phyloP scores from a whole-genome alignment of 805 yeast genomes.

The Yamadazyma kitorensis region DNA sequence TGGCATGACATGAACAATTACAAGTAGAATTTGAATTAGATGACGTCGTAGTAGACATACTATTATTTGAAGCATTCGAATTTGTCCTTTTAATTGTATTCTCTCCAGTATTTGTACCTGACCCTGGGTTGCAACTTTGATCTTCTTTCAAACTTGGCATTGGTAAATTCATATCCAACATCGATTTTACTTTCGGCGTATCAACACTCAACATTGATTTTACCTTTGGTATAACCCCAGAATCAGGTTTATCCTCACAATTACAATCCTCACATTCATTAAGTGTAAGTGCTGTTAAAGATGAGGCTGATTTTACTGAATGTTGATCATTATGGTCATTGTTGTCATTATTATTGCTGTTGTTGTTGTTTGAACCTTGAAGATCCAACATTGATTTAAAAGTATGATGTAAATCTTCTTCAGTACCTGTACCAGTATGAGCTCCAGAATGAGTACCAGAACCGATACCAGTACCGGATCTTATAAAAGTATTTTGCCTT shows the following conservation, averaged over 20 bases:
- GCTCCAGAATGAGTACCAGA: slow-evolving; percentile 25
- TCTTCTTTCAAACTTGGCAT: slow-evolving; percentile 7
- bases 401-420: slow-evolving; percentile 7
- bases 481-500: slow-evolving; percentile 26
- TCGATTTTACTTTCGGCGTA: slow-evolving; percentile 21
- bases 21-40: neutral
- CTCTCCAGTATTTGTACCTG: neutral
- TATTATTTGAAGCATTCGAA: too few species aligned
- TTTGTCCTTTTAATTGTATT: too few species aligned
- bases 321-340: slow-evolving; percentile 3
- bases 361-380: slow-evolving; percentile 10
- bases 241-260: too few species aligned
- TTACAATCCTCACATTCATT: neutral
- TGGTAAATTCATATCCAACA: slow-evolving; percentile 23
- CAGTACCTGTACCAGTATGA: slow-evolving; percentile 16
- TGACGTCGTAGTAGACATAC: neutral
- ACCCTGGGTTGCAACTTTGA: neutral
- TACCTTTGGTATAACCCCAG: too few species aligned
- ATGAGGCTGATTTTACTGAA: slow-evolving; percentile 14
- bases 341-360: slow-evolving; percentile 4
- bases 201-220: slow-evolving; percentile 2
- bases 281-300: slow-evolving; percentile 8
- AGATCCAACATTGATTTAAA: slow-evolving; percentile 40
- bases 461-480: too few species aligned
- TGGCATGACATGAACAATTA: slow-evolving; percentile 5